Base-by-base conservation (phyloP, 257 asterid species). In the Solanum gandarillasii region DNA sequence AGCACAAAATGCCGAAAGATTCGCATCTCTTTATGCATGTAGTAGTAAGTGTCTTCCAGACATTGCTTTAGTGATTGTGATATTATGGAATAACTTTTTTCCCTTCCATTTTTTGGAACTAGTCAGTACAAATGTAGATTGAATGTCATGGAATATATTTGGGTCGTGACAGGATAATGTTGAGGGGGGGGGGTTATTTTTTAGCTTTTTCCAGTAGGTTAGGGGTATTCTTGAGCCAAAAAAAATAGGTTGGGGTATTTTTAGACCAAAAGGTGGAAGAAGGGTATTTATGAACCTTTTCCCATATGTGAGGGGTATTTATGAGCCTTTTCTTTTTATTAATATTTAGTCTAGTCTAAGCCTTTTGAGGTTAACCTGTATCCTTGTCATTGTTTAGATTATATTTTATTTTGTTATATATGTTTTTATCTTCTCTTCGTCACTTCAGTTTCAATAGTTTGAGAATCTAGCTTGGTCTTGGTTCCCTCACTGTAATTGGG, bases 1-100 rank as follows among this genome's bases (percentile, higher is more conserved):
- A 93, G 99, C 96, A 89, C 93, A 95, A 90, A 96, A 97, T 91
- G 99, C 99, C 73, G 99, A 95, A 92, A 98, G 99, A 83, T 97
- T 97, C 85, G 98, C 98, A 75, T 85, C 92, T 88, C 95, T 97
- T 72, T 97, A 94, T 89, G 96, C 95, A 86, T 90, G 91, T 88
- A n/a, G 65, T 58, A 23, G 99, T 96, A 92, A 89, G 98, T 93
- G 79, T 90, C 89, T 60, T 75, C 58, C 58, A 6, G 84, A 12
- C 71, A 21, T 84, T 86, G 39, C 67, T 79, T 48, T 48, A 81
- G 70, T 82, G 20, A 31, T 20, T 25, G 34, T 48, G 86, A 31
- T 48, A 31, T 82, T 67, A 10, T 52, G 43, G 43, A 82, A 48
- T 35, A 48, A 34, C 84, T 46, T 52, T 31, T 73, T n/a, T 73